These are phyloP conservation scores for Acrodontium crateriforme DNA, from an alignment of 2,329 filamentous ascomycete species.

Conservation along the genomic window DNA sequence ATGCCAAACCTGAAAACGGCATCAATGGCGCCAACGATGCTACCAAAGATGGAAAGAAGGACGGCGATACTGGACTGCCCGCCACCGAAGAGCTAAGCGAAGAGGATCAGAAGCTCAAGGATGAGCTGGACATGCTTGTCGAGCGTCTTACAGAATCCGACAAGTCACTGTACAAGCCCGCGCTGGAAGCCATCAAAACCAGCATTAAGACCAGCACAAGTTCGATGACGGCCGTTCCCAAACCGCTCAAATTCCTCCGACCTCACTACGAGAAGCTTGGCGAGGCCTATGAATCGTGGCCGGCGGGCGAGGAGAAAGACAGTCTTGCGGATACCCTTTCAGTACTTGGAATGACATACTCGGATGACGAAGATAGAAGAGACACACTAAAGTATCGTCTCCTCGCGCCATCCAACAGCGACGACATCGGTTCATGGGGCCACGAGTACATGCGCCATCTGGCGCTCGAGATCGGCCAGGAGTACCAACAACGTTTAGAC, in stretches of 20 bases:
- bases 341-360: slow-evolving; percentile 97
- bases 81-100: slow-evolving; percentile 90
- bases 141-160: slow-evolving; percentile 87
- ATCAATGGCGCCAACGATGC: slow-evolving; percentile 38
- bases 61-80: slow-evolving; percentile 58
- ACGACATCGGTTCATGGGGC: slow-evolving; percentile 93
- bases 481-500: slow-evolving; percentile 76
- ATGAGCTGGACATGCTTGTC: slow-evolving; percentile 93
- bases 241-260: slow-evolving; percentile 93
- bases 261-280: slow-evolving; percentile 88
- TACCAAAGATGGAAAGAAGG: slow-evolving; percentile 55
- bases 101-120: slow-evolving; percentile 96
- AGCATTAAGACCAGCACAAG: slow-evolving; percentile 99
- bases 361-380: slow-evolving; percentile 75
- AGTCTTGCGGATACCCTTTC: slow-evolving; percentile 89
- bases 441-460: slow-evolving; percentile 97
- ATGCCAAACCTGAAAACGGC: slow-evolving; percentile 48
- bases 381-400: slow-evolving; percentile 95
- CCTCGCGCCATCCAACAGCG: slow-evolving; percentile 63
- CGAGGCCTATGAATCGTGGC: slow-evolving; percentile 82
- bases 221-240: slow-evolving; percentile 97
- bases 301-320: slow-evolving; percentile 69
- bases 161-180: slow-evolving; percentile 74
- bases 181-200: slow-evolving; percentile 90
- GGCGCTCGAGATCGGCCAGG: slow-evolving; percentile 87